These are phyloP conservation scores for Diaporthe helianthi DNA, from an alignment of 2,329 filamentous ascomycete species.

Conservation along the genomic window DNA sequence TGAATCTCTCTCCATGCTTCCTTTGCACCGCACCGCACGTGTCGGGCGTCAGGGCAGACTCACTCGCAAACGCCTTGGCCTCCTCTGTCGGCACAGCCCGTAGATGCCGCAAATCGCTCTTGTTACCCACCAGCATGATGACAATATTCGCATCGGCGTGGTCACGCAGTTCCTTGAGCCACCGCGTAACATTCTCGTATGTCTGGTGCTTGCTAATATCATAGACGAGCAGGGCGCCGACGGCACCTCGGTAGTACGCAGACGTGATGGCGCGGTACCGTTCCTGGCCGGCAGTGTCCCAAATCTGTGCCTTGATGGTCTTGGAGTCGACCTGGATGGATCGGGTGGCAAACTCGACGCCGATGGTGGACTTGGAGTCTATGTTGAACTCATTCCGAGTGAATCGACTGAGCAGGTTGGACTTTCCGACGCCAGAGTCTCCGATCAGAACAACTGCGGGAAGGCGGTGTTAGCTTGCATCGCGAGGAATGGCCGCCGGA, in stretches of 20 bases:
- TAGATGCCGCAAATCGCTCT: constrained; percentile 99
- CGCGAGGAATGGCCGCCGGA: constrained; percentile 39
- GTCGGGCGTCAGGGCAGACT: constrained; percentile 9
- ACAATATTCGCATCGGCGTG: constrained; percentile 99
- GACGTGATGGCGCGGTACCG: constrained; percentile 99
- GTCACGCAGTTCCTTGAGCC: constrained; percentile 98
- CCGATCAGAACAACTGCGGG: constrained; percentile 91
- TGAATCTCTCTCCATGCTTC: neutral
- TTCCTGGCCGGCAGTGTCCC: constrained; percentile 99
- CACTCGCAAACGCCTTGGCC: constrained; percentile 97
- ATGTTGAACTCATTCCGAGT: constrained; percentile 99
- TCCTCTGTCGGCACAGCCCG: constrained; percentile 97
- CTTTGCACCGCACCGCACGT: neutral
- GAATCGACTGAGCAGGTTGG: constrained; percentile 99
- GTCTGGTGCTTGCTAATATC: constrained; percentile 99
- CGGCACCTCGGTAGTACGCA: constrained; percentile 97
- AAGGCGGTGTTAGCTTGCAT: constrained; percentile 40
- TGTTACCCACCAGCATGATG: constrained; percentile 99
- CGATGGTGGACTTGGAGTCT: constrained; percentile 99
- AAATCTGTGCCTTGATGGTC: constrained; percentile 99
- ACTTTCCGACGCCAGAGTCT: constrained; percentile 99
- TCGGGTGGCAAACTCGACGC: constrained; percentile 97
- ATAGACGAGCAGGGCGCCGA: constrained; percentile 96
- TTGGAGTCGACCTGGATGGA: constrained; percentile 99
- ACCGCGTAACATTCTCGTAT: constrained; percentile 98